phyloP scores from a whole-genome alignment of 176 grass and related monocot genomes.

The Oryza meridionalis region DNA sequence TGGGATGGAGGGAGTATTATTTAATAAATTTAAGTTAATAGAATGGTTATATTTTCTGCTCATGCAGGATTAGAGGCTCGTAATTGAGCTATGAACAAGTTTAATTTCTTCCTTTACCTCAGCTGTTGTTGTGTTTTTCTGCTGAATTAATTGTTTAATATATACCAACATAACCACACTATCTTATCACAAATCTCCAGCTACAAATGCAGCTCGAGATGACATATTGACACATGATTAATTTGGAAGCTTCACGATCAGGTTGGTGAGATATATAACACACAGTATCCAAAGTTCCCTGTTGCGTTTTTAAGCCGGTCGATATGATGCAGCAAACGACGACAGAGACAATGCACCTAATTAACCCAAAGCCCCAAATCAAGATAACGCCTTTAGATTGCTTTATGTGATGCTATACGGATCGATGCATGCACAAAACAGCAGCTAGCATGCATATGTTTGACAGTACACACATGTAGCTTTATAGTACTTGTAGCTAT shows the following conservation, averaged over 20 bases:
- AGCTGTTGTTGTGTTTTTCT: neutral
- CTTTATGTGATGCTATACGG: conserved; percentile 6
- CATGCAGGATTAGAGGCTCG: neutral
- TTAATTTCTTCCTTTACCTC: neutral
- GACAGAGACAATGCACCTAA: conserved; percentile 18
- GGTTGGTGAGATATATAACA: neutral
- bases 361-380: neutral
- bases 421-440: neutral
- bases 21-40: no score
- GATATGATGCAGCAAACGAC: conserved; percentile 7
- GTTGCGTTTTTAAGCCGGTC: neutral
- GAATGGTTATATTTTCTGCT: neutral
- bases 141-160: neutral
- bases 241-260: neutral
- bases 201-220: no score
- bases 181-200: neutral
- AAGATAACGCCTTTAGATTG: neutral
- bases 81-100: neutral
- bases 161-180: neutral
- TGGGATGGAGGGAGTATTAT: no score
- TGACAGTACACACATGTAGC: neutral
- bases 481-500: neutral
- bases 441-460: neutral
- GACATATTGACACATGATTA: neutral
- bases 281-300: neutral